Conservation (phyloP, 768 basidiomycete species). For the Lepiota brunneoincarnata region DNA sequence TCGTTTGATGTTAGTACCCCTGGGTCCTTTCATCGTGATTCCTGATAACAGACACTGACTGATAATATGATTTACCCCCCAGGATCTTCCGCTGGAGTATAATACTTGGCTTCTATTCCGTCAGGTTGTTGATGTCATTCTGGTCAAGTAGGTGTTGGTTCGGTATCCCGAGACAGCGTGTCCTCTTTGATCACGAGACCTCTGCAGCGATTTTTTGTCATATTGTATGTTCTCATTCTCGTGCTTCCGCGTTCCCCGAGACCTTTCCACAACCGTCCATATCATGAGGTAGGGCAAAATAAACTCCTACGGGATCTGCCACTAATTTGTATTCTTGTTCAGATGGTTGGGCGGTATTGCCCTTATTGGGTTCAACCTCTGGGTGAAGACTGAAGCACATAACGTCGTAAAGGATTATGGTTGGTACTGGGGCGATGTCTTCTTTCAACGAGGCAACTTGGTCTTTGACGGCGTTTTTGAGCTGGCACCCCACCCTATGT, state of each 20-base stretch:
- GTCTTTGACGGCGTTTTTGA: constrained; percentile 99
- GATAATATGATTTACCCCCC: neutral
- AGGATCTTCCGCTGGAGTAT: constrained; percentile 91
- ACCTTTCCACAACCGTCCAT: constrained; percentile 71
- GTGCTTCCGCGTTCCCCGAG: constrained; percentile 83
- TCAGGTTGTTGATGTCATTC: constrained; percentile 92
- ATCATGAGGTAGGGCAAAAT: constrained; percentile 56
- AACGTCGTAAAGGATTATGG: constrained; percentile 97
- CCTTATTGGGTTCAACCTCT: constrained; percentile 92
- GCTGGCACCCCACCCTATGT: constrained; percentile 92
- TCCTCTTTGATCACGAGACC: constrained; percentile 8
- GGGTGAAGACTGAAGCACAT: constrained; percentile 98
- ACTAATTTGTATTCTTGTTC: constrained; percentile 12
- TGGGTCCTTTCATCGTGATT: constrained; percentile 1
- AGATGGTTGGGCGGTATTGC: constrained; percentile 88
- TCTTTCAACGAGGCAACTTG: constrained; percentile 89
- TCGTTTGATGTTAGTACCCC: constrained; percentile 74
- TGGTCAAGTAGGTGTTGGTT: constrained; percentile 74
- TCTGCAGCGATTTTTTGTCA: constrained; percentile 81
- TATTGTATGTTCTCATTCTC: constrained; percentile 96
- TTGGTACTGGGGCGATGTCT: constrained; percentile 96
- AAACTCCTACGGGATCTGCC: neutral
- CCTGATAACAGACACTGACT: constrained; percentile 2
- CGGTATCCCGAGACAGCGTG: neutral
- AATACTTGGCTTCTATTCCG: constrained; percentile 97